Evolutionary conservation across 2,329 filamentous ascomycete species (phyloP).

Genomic region (Colletotrichum filicis): DNA sequence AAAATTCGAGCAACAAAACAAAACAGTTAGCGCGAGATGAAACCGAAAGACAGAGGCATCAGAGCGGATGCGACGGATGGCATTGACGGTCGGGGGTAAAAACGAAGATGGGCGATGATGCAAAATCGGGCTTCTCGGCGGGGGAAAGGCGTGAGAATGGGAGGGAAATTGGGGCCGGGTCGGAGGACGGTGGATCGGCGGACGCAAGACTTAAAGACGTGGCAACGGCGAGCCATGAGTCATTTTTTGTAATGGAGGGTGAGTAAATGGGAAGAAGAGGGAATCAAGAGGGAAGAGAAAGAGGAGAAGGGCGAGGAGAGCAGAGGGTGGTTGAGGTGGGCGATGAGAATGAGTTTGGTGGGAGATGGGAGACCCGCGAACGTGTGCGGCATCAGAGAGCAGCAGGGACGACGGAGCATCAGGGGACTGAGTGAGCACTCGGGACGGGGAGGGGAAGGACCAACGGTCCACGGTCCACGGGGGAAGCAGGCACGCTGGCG

Average conservation of each 20-base stretch:
- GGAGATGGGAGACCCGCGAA: conserved; percentile 10
- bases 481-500: no score
- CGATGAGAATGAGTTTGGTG: conserved; percentile 37
- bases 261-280: conserved; percentile 8
- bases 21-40: conserved; percentile 1
- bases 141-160: conserved; percentile 21
- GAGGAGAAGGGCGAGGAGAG: conserved; percentile 25
- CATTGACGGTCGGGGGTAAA: conserved; percentile 8
- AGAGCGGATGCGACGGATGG: conserved; percentile 28
- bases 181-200: conserved; percentile 15
- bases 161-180: conserved; percentile 31
- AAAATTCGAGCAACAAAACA: conserved; percentile 8
- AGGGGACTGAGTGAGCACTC: background rate
- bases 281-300: conserved; percentile 18
- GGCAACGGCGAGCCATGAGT: conserved; percentile 17
- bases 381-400: conserved; percentile 30
- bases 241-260: conserved; percentile 34
- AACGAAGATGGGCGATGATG: conserved; percentile 10
- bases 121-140: conserved; percentile 28
- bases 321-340: conserved; percentile 34
- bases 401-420: background rate
- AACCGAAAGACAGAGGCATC: conserved; percentile 3
- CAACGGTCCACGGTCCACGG: background rate
- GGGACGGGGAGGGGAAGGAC: background rate
- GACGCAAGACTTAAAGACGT: conserved; percentile 11